Conservation (phyloP, 192 early-diverging fungal species). For the Linnemannia schmuckeri region DNA sequence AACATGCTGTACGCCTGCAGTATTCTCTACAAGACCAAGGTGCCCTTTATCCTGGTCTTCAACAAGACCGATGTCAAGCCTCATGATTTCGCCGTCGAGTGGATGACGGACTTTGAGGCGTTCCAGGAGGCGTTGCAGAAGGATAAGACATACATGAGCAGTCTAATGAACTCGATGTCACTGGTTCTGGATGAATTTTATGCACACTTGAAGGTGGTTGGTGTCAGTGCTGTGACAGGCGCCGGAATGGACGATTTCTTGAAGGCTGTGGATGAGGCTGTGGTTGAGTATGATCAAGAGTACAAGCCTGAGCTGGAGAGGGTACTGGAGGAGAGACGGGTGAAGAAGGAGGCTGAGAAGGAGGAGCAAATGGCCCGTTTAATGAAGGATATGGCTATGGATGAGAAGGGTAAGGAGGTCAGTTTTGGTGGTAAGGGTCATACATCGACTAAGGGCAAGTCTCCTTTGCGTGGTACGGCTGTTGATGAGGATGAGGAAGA, state of each 20-base stretch:
- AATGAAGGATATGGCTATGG: conserved; percentile 90
- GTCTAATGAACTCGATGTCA: conserved; percentile 94
- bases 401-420: conserved; percentile 60
- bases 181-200: conserved; percentile 99
- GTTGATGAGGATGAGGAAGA: conserved; percentile 40
- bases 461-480: conserved; percentile 8
- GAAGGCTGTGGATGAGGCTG: conserved; percentile 82
- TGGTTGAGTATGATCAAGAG: conserved; percentile 87
- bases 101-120: conserved; percentile 97
- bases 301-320: conserved; percentile 89
- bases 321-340: conserved; percentile 73
- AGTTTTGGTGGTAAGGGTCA: conserved; percentile 26
- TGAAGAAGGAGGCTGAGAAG: conserved; percentile 72
- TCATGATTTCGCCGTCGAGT: conserved; percentile 91
- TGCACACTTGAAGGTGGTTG: conserved; percentile 81
- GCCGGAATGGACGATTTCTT: conserved; percentile 93
- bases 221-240: conserved; percentile 94
- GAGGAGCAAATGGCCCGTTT: conserved; percentile 81
- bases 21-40: conserved; percentile 97
- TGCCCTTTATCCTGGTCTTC: conserved; percentile 96
- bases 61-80: conserved; percentile 96
- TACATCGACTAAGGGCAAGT: conserved; percentile 3
- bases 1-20: conserved; percentile 99
- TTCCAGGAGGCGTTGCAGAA: conserved; percentile 91
- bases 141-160: conserved; percentile 92